A percentile compares a stretch with the other conserved stretches of the same genome.
Conservation (phyloP, 108 stramenopile species). For the Aurantiochytrium sp. region DNA sequence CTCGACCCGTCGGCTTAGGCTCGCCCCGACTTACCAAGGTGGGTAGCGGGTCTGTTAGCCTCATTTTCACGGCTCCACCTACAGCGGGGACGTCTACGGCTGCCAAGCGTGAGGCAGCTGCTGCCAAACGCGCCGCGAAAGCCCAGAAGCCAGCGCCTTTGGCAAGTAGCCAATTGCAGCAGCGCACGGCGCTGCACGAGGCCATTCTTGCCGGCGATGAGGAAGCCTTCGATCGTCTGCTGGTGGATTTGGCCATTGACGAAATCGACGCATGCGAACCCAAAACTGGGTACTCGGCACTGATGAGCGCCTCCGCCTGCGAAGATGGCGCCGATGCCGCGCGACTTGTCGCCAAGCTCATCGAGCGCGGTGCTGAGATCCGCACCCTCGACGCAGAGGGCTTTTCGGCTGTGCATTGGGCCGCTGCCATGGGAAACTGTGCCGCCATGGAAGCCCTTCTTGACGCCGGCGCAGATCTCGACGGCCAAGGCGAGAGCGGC, state of each 20-base stretch:
- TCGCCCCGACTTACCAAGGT: neutral
- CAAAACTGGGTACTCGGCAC: neutral
- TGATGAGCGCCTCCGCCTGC: conserved; percentile 14
- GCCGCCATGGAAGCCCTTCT: neutral
- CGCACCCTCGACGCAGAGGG: neutral
- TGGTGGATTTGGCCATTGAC: neutral
- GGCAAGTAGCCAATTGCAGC: neutral
- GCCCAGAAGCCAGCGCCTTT: neutral
- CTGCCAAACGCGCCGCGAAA: neutral
- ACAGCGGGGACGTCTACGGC: no score
- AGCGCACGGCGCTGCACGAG: neutral
- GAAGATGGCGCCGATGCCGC: neutral
- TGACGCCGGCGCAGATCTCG: neutral
- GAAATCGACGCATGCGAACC: neutral
- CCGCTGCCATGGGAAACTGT: neutral
- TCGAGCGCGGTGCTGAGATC: neutral
- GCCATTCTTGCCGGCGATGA: neutral
- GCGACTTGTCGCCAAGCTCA: neutral
- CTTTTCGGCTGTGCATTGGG: conserved; percentile 13
- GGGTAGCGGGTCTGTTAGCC: neutral
- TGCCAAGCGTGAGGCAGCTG: no score
- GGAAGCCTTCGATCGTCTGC: neutral
- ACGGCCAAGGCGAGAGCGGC: neutral
- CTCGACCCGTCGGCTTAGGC: neutral
- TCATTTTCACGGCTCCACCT: neutral